Base-by-base conservation (phyloP, 768 basidiomycete species). In the Coprinopsis strossmayeri region DNA sequence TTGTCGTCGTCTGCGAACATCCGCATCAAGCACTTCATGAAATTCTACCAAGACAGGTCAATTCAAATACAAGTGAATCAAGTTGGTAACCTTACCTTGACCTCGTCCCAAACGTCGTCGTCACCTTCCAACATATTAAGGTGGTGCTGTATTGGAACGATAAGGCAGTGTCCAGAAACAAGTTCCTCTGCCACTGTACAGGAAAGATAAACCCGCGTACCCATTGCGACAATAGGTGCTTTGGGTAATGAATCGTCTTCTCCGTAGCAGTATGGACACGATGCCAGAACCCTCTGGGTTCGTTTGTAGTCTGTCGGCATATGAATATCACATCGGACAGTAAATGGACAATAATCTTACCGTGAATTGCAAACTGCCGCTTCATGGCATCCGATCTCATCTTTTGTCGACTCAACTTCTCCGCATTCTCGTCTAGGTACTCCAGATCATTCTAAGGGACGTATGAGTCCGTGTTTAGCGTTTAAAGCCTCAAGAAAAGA, bases 91-190 rank as follows among this genome's bases (percentile, higher is more conserved):
- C 84, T 48, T 59, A 95, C 95, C 68, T 78, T 77, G 50, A 92
- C 83, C 77, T 98, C 95, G 53, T 98, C 95, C 95, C 95, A 99
- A 20, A 94, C 87, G 58, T 99, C 95, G 53, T 98, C 93, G 55
- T 99, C 95, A 24, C 82, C 88, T 64, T 98, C 95, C 2, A 99
- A 72, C 75, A 85, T 89, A 37, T 81, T 83, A 39, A 98, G 65
- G 63, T 93, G 84, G 62, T 99, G 96, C 55, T 97, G 91, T 12
- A 96, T 87, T 3, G 96, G 96, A 4, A 97, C 91, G 54, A 99
- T 98, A 23, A 93, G 70, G 60, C 92, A 95, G 61, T 99, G 96
- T 0, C 95, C 94, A 1, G 80, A 74, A 0, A 92, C 78, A n/a
- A 99, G 73, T 59, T 95, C 93, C 58, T 98, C 92, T 24, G 74